These are phyloP conservation scores for Striga asiatica DNA, from an alignment of 257 asterid genomes.

Conservation along the genomic window DNA sequence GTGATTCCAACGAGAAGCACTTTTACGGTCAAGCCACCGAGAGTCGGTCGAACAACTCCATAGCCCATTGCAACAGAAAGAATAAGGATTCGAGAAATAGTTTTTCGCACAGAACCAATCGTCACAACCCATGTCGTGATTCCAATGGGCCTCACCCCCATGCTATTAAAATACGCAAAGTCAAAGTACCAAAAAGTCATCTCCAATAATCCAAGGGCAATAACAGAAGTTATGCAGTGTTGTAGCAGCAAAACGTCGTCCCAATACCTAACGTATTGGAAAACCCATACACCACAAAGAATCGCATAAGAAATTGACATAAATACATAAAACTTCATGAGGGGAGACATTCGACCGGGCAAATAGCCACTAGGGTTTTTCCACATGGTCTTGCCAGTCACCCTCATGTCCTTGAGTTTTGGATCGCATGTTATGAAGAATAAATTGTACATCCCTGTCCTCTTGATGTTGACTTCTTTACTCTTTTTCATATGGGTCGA, in stretches of 20 bases:
- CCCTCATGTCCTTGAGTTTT: conserved; percentile 64
- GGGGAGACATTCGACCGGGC: conserved; percentile 98
- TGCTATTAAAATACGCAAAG: conserved; percentile 73
- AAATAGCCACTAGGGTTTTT: conserved; percentile 86
- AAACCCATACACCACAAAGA: conserved; percentile 70
- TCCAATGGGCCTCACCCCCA: conserved; percentile 85
- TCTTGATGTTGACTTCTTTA: conserved; percentile 53
- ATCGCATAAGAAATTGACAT: conserved; percentile 70
- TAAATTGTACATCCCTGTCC: conserved; percentile 91
- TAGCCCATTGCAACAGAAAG: conserved; percentile 96
- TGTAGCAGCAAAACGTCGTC: conserved; percentile 76
- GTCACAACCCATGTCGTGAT: conserved; percentile 91
- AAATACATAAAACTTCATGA: conserved; percentile 65
- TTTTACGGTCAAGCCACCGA: conserved; percentile 91
- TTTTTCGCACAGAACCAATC: conserved; percentile 64
- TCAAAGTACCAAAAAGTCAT: conserved; percentile 92
- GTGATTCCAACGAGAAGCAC: conserved; percentile 81
- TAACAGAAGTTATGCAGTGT: conserved; percentile 81
- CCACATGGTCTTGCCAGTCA: conserved; percentile 88
- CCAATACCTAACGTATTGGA: conserved; percentile 75
- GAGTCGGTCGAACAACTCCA: conserved; percentile 96
- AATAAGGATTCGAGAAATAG: conserved; percentile 75
- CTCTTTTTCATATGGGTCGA: conserved; percentile 58
- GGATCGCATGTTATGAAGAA: conserved; percentile 95
- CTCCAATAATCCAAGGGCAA: conserved; percentile 86